Percentiles rank a stretch among this genome's conserved stretches.
These are phyloP conservation scores for Thuidium tamariscinum DNA, from an alignment of 225 moss, liverwort and hornwort genomes.

Conservation along the genomic window DNA sequence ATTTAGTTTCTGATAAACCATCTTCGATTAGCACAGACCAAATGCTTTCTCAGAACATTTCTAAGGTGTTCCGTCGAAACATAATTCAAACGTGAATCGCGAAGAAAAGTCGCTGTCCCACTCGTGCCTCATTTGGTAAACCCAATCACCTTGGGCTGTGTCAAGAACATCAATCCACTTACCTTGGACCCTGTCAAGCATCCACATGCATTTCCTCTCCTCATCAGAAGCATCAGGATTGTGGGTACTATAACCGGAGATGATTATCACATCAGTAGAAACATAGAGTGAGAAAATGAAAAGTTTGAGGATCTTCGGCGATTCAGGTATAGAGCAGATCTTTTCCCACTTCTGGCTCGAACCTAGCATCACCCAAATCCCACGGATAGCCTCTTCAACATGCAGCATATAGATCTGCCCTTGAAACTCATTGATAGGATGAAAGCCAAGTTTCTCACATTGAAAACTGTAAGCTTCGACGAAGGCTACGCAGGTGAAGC, in stretches of 20 bases:
- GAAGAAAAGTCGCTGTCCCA: background rate
- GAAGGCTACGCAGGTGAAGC: background rate
- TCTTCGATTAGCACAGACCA: background rate
- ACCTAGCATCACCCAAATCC: constrained; percentile 9
- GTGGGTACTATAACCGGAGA: too few species aligned
- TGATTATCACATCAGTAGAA: background rate
- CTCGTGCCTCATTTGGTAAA: background rate
- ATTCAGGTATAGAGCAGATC: constrained; percentile 3
- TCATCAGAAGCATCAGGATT: too few species aligned
- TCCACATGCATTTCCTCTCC: background rate
- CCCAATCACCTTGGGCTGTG: too few species aligned
- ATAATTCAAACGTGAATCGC: background rate
- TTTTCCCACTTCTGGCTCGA: background rate
- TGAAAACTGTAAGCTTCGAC: background rate
- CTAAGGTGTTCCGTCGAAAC: constrained; percentile 8
- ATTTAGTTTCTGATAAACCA: background rate
- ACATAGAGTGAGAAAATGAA: constrained; percentile 12
- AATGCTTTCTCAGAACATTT: background rate
- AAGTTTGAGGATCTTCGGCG: background rate
- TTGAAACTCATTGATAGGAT: constrained; percentile 3
- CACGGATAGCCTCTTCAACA: background rate
- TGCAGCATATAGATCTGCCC: constrained; percentile 11
- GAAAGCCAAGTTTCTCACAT: background rate
- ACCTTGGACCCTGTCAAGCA: constrained; percentile 1
- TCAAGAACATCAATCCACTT: constrained; percentile 6